phyloP scores from a whole-genome alignment of 2,329 filamentous ascomycete genomes.

The Rachicladosporium sp. region DNA sequence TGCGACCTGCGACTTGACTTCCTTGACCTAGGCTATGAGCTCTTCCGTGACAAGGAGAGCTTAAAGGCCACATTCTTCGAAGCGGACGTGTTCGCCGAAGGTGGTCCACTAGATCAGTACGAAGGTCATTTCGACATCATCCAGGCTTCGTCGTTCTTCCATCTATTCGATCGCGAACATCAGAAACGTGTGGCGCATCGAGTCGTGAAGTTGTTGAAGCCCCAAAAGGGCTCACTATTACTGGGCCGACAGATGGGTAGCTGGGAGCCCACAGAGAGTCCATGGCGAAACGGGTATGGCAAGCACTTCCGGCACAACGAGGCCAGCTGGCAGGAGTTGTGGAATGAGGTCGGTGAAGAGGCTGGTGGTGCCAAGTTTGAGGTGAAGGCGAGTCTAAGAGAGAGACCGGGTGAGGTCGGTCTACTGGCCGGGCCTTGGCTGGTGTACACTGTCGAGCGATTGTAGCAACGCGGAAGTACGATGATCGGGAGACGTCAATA shows the following conservation, averaged over 20 bases:
- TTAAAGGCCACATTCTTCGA: slow-evolving; percentile 22
- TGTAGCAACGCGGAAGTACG: too few relatives aligned
- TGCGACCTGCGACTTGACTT: slow-evolving; percentile 23
- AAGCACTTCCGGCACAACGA: slow-evolving; percentile 26
- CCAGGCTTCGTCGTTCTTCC: slow-evolving; percentile 31
- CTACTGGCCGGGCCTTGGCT: not conserved
- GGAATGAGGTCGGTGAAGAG: slow-evolving; percentile 27
- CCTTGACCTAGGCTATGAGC: slow-evolving; percentile 26
- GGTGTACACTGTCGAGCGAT: too few relatives aligned
- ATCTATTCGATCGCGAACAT: slow-evolving; percentile 30
- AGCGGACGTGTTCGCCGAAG: slow-evolving; percentile 23
- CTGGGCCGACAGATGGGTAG: slow-evolving; percentile 29
- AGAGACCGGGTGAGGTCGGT: not conserved
- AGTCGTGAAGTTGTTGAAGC: slow-evolving; percentile 23
- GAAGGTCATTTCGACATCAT: slow-evolving; percentile 30
- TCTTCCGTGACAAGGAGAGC: slow-evolving; percentile 25
- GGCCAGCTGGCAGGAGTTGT: slow-evolving; percentile 26
- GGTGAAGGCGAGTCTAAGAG: not conserved
- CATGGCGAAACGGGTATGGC: slow-evolving; percentile 9
- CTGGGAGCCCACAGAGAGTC: slow-evolving; percentile 17
- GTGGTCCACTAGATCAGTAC: slow-evolving; percentile 21
- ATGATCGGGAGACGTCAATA: too few relatives aligned
- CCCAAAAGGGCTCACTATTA: slow-evolving; percentile 23
- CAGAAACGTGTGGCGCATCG: slow-evolving; percentile 27
- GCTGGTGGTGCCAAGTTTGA: slow-evolving; percentile 11